A percentile compares a stretch with the other conserved stretches of the same genome.
Evolutionary conservation across 192 early-diverging fungal species (phyloP).

Genomic region (Coemansia sp.): DNA sequence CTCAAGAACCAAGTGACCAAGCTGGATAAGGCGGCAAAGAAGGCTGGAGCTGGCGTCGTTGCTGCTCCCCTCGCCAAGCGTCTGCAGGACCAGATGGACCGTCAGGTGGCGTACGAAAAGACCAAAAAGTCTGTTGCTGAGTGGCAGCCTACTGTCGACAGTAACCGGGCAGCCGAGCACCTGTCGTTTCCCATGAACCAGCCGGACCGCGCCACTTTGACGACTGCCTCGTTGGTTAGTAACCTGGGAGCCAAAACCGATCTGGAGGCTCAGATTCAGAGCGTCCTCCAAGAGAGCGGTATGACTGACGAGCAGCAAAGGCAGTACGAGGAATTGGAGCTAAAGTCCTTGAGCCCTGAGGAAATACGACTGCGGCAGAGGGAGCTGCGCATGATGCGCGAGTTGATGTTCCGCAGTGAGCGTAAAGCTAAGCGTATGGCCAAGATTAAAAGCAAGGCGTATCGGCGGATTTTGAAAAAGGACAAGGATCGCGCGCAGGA

Average conservation of each 20-base stretch:
- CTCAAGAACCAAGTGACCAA: slow-evolving; percentile 34
- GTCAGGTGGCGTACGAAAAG: slow-evolving; percentile 83
- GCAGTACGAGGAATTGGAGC: slow-evolving; percentile 83
- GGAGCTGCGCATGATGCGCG: slow-evolving; percentile 89
- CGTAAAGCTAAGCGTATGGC: slow-evolving; percentile 87
- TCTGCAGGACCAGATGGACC: slow-evolving; percentile 83
- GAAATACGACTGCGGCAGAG: slow-evolving; percentile 75
- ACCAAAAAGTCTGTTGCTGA: slow-evolving; percentile 80
- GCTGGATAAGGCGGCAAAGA: slow-evolving; percentile 41
- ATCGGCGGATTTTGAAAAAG: slow-evolving; percentile 85
- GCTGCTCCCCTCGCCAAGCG: slow-evolving; percentile 81
- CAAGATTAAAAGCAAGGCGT: slow-evolving; percentile 98
- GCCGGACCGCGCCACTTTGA: not conserved
- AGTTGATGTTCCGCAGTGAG: slow-evolving; percentile 92
- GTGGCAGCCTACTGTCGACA: slow-evolving; percentile 82
- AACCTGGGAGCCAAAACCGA: slow-evolving; percentile 50
- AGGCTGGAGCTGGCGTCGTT: slow-evolving; percentile 53
- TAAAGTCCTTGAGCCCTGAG: slow-evolving; percentile 81
- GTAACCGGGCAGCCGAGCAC: slow-evolving; percentile 85
- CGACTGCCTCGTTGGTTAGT: slow-evolving; percentile 20
- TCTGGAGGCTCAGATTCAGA: slow-evolving; percentile 80
- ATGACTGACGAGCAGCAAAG: slow-evolving; percentile 78
- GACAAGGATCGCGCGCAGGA: slow-evolving; percentile 67
- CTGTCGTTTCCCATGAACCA: slow-evolving; percentile 64
- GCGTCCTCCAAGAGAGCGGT: slow-evolving; percentile 69